These are phyloP conservation scores for Thymus mandschuricus DNA, from an alignment of 257 asterid genomes.

Conservation along the genomic window DNA sequence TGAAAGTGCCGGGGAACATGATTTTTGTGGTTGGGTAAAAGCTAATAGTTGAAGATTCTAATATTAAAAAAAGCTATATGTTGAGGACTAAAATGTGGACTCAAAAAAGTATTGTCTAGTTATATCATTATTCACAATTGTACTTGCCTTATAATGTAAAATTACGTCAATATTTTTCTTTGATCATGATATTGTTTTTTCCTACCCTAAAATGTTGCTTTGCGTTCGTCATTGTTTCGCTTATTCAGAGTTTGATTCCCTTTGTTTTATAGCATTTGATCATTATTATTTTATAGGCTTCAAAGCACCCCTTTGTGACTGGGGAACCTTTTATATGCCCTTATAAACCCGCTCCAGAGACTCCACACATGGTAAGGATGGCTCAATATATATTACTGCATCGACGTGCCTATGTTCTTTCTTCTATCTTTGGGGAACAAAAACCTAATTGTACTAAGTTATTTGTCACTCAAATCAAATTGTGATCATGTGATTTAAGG, in stretches of 20 bases:
- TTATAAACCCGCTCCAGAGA: constrained; percentile 84
- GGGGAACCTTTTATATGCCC: constrained; percentile 96
- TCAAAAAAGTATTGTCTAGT: constrained; percentile 2
- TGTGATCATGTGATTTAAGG: constrained; percentile 23
- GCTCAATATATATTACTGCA: constrained; percentile 15
- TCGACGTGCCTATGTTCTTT: constrained; percentile 20
- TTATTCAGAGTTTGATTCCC: constrained; percentile 25
- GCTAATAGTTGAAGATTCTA: constrained; percentile 12
- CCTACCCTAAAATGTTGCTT: background rate
- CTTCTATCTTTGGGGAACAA: background rate
- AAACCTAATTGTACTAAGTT: background rate
- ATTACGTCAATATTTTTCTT: background rate
- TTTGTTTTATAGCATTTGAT: constrained; percentile 32
- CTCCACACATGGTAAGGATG: constrained; percentile 85
- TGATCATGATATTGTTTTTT: background rate
- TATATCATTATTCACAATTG: constrained; percentile 7
- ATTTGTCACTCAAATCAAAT: background rate
- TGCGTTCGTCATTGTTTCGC: constrained; percentile 13
- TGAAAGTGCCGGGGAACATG: constrained; percentile 12
- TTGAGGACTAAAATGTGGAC: constrained; percentile 9
- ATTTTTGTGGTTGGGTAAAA: background rate
- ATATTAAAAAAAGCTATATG: background rate
- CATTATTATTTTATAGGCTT: constrained; percentile 60
- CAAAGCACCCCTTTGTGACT: constrained; percentile 96
- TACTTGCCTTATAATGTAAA: background rate